These are phyloP conservation scores for Phytophthora pinifolia DNA, from an alignment of 352 stramenopile genomes.

Conservation along the genomic window DNA sequence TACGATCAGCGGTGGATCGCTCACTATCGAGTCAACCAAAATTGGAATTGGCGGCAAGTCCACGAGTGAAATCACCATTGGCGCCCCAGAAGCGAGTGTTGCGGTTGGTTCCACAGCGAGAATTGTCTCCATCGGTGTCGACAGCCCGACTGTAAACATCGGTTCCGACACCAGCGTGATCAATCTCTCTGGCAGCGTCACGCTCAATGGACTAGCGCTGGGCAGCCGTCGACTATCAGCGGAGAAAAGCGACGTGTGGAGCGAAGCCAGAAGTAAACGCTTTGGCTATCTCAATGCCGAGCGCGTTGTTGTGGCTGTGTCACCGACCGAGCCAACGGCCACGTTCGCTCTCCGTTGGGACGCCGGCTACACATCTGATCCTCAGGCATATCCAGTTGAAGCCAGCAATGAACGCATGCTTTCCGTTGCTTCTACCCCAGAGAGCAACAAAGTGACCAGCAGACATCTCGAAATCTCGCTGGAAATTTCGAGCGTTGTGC, in stretches of 20 bases:
- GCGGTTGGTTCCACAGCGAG: slow-evolving; percentile 32
- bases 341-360: slow-evolving; percentile 38
- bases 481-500: slow-evolving; percentile 28
- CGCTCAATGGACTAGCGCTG: slow-evolving; percentile 52
- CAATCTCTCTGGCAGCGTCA: slow-evolving; percentile 51
- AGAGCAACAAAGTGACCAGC: background rate
- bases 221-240: slow-evolving; percentile 29
- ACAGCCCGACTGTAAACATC: slow-evolving; percentile 33
- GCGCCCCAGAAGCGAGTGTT: slow-evolving; percentile 21
- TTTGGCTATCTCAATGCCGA: slow-evolving; percentile 42
- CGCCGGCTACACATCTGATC: slow-evolving; percentile 32
- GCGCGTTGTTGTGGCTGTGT: slow-evolving; percentile 19
- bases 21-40: slow-evolving; percentile 28
- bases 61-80: slow-evolving; percentile 39
- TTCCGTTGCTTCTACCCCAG: background rate
- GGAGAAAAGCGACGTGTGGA: background rate
- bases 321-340: background rate
- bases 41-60: slow-evolving; percentile 36
- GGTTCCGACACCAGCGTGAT: slow-evolving; percentile 35
- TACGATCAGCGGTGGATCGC: slow-evolving; percentile 22
- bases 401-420: slow-evolving; percentile 25
- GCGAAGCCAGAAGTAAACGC: slow-evolving; percentile 8
- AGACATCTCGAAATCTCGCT: slow-evolving; percentile 36
- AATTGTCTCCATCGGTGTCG: slow-evolving; percentile 34
- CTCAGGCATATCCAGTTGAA: slow-evolving; percentile 26